Conservation (phyloP, 306 rosid species). For the Lablab purpureus region DNA sequence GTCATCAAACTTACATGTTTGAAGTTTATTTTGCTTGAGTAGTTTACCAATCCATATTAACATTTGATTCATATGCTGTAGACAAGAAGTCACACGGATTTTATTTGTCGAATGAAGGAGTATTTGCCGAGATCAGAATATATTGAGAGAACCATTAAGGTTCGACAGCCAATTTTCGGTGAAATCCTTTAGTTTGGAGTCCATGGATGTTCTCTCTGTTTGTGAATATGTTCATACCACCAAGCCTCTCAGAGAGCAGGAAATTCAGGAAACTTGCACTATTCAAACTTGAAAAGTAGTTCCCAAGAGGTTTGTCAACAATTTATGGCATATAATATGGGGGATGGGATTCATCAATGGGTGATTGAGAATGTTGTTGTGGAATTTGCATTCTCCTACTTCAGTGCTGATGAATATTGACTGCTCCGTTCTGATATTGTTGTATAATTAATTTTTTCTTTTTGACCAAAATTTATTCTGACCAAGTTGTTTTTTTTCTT, state of each 20-base stretch:
- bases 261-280: slow-evolving; percentile 57
- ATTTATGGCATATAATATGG: neutral
- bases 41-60: no score
- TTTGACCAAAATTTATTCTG: neutral
- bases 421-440: neutral
- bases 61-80: slow-evolving; percentile 25
- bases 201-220: slow-evolving; percentile 45
- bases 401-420: slow-evolving; percentile 25
- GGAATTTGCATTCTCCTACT: slow-evolving; percentile 13
- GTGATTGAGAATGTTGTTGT: slow-evolving; percentile 10
- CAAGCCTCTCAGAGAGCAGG: slow-evolving; percentile 56
- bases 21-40: no score
- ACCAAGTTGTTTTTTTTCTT: neutral
- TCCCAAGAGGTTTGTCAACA: slow-evolving; percentile 17
- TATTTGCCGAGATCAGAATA: slow-evolving; percentile 71
- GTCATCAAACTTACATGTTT: no score
- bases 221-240: slow-evolving; percentile 67
- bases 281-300: slow-evolving; percentile 43
- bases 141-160: slow-evolving; percentile 65
- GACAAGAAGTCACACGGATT: slow-evolving; percentile 79
- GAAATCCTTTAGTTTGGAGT: slow-evolving; percentile 45
- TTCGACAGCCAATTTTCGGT: slow-evolving; percentile 57
- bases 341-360: neutral
- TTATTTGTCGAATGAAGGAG: slow-evolving; percentile 82
- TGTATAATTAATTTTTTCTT: neutral